Conservation (phyloP, 2,329 filamentous ascomycete species). For the Mycocentrospora acerina region DNA sequence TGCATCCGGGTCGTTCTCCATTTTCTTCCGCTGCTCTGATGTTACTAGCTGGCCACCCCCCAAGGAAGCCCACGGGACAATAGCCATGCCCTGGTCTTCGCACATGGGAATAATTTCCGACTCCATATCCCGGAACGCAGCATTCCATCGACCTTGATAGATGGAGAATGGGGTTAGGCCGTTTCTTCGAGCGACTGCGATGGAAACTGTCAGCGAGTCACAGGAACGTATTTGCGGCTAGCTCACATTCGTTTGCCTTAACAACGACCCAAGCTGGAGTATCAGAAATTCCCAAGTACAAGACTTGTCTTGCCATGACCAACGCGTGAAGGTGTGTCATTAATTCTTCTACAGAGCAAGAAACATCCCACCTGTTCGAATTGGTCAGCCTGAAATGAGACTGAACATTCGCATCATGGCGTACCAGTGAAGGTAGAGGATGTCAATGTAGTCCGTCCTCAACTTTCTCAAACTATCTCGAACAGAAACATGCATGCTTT, state of each 20-base stretch:
- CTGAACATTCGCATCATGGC: no score
- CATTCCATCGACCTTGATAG: constrained; percentile 44
- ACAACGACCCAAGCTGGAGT: constrained; percentile 42
- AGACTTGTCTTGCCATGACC: constrained; percentile 42
- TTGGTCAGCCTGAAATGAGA: not conserved
- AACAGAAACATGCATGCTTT: constrained; percentile 50
- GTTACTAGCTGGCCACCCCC: constrained; percentile 44
- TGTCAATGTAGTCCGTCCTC: constrained; percentile 60
- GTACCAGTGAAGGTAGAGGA: constrained; percentile 42
- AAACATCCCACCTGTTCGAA: constrained; percentile 43
- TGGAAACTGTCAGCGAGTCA: not conserved
- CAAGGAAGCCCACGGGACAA: constrained; percentile 51
- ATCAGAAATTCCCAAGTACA: constrained; percentile 47
- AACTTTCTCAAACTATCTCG: constrained; percentile 12
- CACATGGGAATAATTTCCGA: constrained; percentile 66
- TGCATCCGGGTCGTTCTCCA: constrained; percentile 35
- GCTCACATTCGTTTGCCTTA: constrained; percentile 13
- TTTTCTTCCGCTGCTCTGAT: constrained; percentile 32
- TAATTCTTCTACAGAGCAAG: constrained; percentile 43
- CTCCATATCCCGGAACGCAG: constrained; percentile 59
- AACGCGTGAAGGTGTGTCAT: constrained; percentile 44
- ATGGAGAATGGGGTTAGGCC: constrained; percentile 38
- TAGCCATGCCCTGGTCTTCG: constrained; percentile 59
- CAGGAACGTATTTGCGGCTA: not conserved
- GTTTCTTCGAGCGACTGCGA: constrained; percentile 35